Base-by-base conservation (phyloP, 352 stramenopile genomes). In the Phytopythium boreale region DNA sequence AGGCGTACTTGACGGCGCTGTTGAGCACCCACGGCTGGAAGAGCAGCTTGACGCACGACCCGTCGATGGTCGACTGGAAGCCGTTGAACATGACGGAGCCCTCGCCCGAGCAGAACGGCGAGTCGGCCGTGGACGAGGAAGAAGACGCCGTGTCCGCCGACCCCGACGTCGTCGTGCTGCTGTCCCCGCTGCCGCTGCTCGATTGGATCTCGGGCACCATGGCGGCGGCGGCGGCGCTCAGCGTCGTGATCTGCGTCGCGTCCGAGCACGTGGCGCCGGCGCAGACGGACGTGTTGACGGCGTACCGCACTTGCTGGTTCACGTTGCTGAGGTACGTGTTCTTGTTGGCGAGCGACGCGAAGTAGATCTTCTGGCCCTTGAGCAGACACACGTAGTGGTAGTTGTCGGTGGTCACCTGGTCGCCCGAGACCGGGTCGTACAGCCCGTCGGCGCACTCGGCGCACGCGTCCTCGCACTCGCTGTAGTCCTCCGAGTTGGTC, bases 301-400 rank as follows among this genome's bases (percentile, higher is more conserved):
- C 58, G 36, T 84, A 75, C 29, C 84, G 79, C 10, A 76, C 73
- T 56, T 74, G 36, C 24, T 75, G 68, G 66, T 87, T 87, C 31
- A 93, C 76, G 37, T 76, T 84, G 47, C 51, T 63, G 12, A 91
- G 62, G 71, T 92, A 95, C 63, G 73, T 56, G 53, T 81, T 78
- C 70, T 88, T 89, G 59, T 72, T 89, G 27, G 62, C 66, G 56
- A 89, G 74, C 24, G 84, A 91, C 31, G 80, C 76, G 61, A 95
- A 95, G 74, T 92, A 95, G 59, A 95, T 81, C 74, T 93, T 95
- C 71, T 95, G 86, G 59, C 80, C 86, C 43, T 89, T 89, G 12
- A 61, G 66, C 27, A 95, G 62, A 63, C 86, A 95, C 34, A 93
- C 74, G 51, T 82, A 89, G 46, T 87, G 74, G 67, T 80, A 92